Evolutionary conservation across 106 monocot species (phyloP), one percentile per base, ranked within the genome.

Genomic region (Dioscorea zingiberensis): DNA sequence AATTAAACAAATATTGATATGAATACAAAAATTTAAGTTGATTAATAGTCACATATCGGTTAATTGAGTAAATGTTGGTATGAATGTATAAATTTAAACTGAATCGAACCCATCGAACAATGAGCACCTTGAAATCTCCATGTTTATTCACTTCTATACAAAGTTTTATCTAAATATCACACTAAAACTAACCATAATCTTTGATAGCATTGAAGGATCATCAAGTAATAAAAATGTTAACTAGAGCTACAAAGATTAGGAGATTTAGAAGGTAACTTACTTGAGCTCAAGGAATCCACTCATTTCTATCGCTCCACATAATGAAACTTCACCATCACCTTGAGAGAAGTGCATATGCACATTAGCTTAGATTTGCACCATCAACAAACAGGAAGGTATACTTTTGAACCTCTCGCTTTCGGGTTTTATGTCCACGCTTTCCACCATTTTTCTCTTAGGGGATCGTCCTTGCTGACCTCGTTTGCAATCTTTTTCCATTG

Each of bases 321-420:
- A 90, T 44, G 94, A 87, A 46, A 94, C 80, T 69, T 94, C 87
- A 10, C 90, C 94, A 68, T 90, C 94, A 13, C 90, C 94, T 64
- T 94, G 90, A 26, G 94, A 94, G 62, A 94, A 94, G 63, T 94
- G 94, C 90, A 94, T 94, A 68, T 90, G n/a, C 94, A 16, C 87
- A 87, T 55, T 85, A 78, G 32, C 90, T 90, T 15, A 91, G 76
- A 63, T 91, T 87, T 68, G 87, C 90, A 27, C 90, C 94, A 58
- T 95, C 87, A 0, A 95, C 80, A 73, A 90, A 91, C 51, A 95
- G 94, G 90, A 59, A 95, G 87, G 73, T 91, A 95, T 29, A 95
- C 70, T 66, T 87, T 95, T 25, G 87, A 91, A 26, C 94, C 94
- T 70, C 77, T 80, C n/a, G 32, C 90, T 95, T 32, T 91, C 78